Evolutionary conservation across 1,284 basidiomycete genomes (phyloP), one percentile per base, ranked within the genome.

Genomic region (Ganoderma multipileum): DNA sequence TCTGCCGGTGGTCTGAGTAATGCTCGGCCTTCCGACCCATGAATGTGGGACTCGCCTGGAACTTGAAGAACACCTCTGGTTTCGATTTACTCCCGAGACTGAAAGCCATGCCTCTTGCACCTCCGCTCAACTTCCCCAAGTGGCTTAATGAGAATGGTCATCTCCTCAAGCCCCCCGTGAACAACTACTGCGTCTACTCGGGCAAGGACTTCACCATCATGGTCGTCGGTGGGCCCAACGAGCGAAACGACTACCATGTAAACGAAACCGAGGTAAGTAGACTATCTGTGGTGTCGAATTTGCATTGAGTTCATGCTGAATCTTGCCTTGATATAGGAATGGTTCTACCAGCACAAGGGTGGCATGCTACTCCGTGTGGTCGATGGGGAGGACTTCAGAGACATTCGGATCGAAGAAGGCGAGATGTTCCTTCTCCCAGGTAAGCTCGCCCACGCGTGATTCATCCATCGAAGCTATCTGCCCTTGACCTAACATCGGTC

Each of bases 351-450:
- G 79, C 87, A 96, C 83, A 95, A 96, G 79, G 95, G 95, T 1
- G 89, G 87, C 2, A 98, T 98, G 95, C 83, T 95, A 14, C 84
- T 98, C 50, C 90, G 94, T 72, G 91, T 95, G 5, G 92, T 99
- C 12, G 95, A 97, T 66, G 93, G 92, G 23, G 92, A 91, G n/a
- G 84, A 87, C 73, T 97, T 98, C 80, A 85, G 86, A 76, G 97
- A 99, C 78, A 93, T 99, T 47, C 82, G 84, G 33, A 98, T 99
- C 75, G 92, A 91, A 69, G 96, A 99, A 81, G 97, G 97, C 54
- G 95, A 97, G 74, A 98, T 99, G 95, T 98, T 97, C 80, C 80
- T 99, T 74, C 84, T 99, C 26, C 96, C 96, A 60, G 93, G 96
- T 95, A 70, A 66, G 86, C 76, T 7, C 47, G 11, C 38, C 14